These are phyloP conservation scores for Colletotrichum agaves DNA, from an alignment of 2,329 filamentous ascomycete genomes.

Conservation along the genomic window DNA sequence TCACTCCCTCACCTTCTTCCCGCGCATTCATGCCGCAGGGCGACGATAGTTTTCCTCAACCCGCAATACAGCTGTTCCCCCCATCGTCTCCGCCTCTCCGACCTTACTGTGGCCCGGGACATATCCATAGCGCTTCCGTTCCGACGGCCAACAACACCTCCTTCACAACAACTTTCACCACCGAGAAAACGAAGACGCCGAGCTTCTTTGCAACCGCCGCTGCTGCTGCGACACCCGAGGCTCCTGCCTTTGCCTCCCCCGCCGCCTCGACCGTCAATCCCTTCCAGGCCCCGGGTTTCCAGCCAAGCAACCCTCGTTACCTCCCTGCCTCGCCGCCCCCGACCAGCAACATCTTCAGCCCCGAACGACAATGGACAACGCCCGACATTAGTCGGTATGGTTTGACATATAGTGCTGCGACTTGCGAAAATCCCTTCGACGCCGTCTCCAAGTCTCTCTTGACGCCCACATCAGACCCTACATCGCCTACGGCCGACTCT, in stretches of 20 bases:
- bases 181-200: slow-evolving; percentile 1
- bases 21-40: slow-evolving; percentile 39
- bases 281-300: slow-evolving; percentile 35
- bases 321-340: slow-evolving; percentile 28
- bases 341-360: slow-evolving; percentile 9
- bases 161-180: background rate
- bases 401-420: slow-evolving; percentile 42
- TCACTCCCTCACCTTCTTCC: slow-evolving; percentile 14
- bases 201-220: slow-evolving; percentile 15
- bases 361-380: slow-evolving; percentile 33
- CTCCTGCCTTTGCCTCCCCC: slow-evolving; percentile 14
- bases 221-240: slow-evolving; percentile 16
- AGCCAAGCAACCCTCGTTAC: slow-evolving; percentile 31
- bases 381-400: slow-evolving; percentile 45
- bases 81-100: slow-evolving; percentile 24
- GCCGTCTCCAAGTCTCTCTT: slow-evolving; percentile 26
- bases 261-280: slow-evolving; percentile 16
- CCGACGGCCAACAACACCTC: background rate
- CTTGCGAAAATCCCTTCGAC: slow-evolving; percentile 38
- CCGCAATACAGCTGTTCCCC: slow-evolving; percentile 23
- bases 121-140: slow-evolving; percentile 4
- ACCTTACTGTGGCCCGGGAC: slow-evolving; percentile 11
- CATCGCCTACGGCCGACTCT: slow-evolving; percentile 20
- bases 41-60: slow-evolving; percentile 34
- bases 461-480: slow-evolving; percentile 25